Percentiles rank a stretch among this genome's conserved stretches.
These are phyloP conservation scores for Platanthera guangdongensis DNA, from an alignment of 106 monocot genomes.

Conservation along the genomic window DNA sequence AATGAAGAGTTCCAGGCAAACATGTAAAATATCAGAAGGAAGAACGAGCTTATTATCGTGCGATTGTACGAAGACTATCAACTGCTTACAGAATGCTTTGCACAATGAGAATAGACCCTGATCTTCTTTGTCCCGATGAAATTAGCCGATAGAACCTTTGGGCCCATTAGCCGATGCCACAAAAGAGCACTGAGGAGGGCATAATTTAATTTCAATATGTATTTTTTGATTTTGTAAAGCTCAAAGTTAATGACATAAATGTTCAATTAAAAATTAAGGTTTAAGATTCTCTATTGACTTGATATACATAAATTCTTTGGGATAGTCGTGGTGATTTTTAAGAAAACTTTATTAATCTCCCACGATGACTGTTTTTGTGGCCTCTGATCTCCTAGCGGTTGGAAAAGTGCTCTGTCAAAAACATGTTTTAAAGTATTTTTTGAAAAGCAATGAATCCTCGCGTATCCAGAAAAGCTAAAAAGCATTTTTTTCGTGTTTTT, in stretches of 20 bases:
- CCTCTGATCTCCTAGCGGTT: not conserved
- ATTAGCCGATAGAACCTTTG: constrained; percentile 42
- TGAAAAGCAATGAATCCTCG: no score
- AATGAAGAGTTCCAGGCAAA: no score
- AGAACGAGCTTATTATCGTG: no score
- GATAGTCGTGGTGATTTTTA: not conserved
- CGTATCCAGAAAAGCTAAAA: no score
- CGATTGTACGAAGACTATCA: no score
- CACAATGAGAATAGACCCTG: constrained; percentile 75
- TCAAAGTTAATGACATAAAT: not conserved
- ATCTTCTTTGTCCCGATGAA: constrained; percentile 19
- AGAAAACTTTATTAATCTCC: not conserved
- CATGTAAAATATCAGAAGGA: no score
- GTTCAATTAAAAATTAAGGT: no score
- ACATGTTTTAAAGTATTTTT: not conserved
- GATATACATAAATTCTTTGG: no score
- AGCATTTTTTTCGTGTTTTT: no score
- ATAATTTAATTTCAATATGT: not conserved
- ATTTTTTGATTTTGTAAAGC: not conserved
- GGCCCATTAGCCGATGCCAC: constrained; percentile 92
- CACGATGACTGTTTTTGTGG: no score
- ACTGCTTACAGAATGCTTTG: constrained; percentile 70
- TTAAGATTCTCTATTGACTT: not conserved
- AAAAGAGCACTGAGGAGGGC: constrained; percentile 60
- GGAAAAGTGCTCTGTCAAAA: not conserved